Percentiles rank a stretch among this genome's conserved stretches.
Evolutionary conservation across 2,329 filamentous ascomycete genomes (phyloP).

Genomic region (Ceratocystis diversiconidia): DNA sequence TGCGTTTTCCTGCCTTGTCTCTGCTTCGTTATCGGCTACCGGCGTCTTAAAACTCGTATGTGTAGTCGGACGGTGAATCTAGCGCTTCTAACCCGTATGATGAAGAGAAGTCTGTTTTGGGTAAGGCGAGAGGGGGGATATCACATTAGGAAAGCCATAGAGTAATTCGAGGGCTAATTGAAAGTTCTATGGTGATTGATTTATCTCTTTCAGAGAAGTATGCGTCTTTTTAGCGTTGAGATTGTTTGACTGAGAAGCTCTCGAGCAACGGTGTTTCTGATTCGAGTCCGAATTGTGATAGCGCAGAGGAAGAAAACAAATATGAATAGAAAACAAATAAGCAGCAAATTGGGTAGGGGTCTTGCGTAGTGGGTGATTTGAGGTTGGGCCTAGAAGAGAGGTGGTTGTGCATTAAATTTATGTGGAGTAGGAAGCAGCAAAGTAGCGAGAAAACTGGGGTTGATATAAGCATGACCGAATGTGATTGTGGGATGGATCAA

Average conservation of each 20-base stretch:
- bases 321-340: neutral
- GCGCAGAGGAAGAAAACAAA: neutral
- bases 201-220: neutral
- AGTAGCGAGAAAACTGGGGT: conserved; percentile 9
- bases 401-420: neutral
- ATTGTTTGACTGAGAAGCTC: neutral
- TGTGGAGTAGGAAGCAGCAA: conserved; percentile 4
- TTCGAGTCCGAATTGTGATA: neutral
- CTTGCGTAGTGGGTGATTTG: neutral
- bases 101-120: neutral
- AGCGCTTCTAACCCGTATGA: neutral
- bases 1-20: neutral
- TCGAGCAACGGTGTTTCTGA: neutral
- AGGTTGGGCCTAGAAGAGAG: neutral
- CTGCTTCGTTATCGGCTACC: neutral
- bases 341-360: neutral
- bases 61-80: neutral
- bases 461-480: conserved; percentile 11
- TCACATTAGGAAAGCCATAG: too few species aligned
- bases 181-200: neutral
- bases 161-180: too few species aligned
- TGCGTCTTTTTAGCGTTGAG: neutral
- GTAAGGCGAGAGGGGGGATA: neutral
- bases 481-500: conserved; percentile 11
- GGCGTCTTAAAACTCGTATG: neutral